These are phyloP conservation scores for Ustilago xerochloae DNA, from an alignment of 1,284 basidiomycete species.

Conservation along the genomic window DNA sequence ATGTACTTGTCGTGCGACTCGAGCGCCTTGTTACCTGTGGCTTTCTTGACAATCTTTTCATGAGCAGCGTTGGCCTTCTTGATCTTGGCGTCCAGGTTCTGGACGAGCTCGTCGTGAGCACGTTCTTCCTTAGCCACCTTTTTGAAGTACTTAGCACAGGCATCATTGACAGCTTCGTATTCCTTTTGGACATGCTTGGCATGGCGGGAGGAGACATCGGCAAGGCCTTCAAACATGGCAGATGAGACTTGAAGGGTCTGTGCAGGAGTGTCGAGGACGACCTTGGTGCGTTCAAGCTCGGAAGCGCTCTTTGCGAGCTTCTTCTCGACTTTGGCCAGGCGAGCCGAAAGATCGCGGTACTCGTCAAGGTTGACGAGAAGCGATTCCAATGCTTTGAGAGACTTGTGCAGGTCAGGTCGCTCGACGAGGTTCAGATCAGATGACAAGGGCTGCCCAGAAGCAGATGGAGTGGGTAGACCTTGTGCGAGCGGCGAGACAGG, in stretches of 20 bases:
- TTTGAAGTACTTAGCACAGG: conserved; percentile 65
- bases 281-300: conserved; percentile 60
- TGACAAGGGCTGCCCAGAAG: conserved; percentile 5
- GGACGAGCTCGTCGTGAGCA: conserved; percentile 60
- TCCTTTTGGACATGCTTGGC: conserved; percentile 62
- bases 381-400: conserved; percentile 59
- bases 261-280: conserved; percentile 53
- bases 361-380: conserved; percentile 65
- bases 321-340: conserved; percentile 64
- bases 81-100: conserved; percentile 62
- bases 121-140: conserved; percentile 66
- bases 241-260: conserved; percentile 54
- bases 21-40: conserved; percentile 41
- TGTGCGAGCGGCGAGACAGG: conserved; percentile 18
- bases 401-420: conserved; percentile 62
- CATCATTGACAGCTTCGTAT: conserved; percentile 66
- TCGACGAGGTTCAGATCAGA: conserved; percentile 42
- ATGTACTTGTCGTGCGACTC: conserved; percentile 66
- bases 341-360: conserved; percentile 58
- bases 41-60: conserved; percentile 62
- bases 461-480: conserved; percentile 3
- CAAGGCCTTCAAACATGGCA: conserved; percentile 56
- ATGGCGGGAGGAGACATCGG: conserved; percentile 58
- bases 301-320: conserved; percentile 56
- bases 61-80: conserved; percentile 64